Evolutionary conservation across 2,329 filamentous ascomycete species (phyloP), one percentile per base, ranked within the genome.

Genomic region (Colletotrichum simmondsii): DNA sequence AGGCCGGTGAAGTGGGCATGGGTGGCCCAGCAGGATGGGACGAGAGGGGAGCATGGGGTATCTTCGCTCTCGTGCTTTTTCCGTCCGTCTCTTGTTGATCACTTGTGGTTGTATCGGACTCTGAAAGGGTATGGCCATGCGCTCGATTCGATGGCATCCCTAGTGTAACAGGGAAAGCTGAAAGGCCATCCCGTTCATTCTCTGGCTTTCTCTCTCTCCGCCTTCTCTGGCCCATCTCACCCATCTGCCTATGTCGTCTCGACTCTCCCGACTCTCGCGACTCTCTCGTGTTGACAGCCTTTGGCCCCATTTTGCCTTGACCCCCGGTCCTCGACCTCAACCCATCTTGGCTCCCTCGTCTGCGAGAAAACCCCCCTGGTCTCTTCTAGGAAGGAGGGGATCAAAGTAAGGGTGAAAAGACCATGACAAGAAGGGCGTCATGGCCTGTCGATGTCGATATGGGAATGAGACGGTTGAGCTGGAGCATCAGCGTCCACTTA

Each of bases 41-140:
- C 19, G 46, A 53, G 61, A 30, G 49, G n/a, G 30, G 49, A 46
- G 49, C 46, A 54, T 53, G 61, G 53, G 22, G 28, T 53, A 7
- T 64, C 60, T 64, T 64, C 49, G n/a, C 61, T 37, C 30, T 54
- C n/a, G 28, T 64, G 46, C 46, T 54, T 54, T 37, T 64, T 26
- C 30, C 49, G 49, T 64, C 61, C 49, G 49, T 64, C 49, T 54
- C 61, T 26, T 54, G 61, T 54, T 53, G 49, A 53, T 54, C 61
- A 62, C 32, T 64, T 32, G n/a, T 53, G 61, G 49, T 30, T 37
- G 46, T 53, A 53, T 49, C 46, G 24, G n/a, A 53, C 46, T 46
- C 54, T 26, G 32, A 37, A 42, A 42, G 37, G 16, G 37, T 42
- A 42, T 42, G 14, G 37, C 37, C 37, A 42, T 42, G 37, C 37